These are phyloP conservation scores for Torulaspora quercuum DNA, from an alignment of 805 yeast species.

Conservation along the genomic window DNA sequence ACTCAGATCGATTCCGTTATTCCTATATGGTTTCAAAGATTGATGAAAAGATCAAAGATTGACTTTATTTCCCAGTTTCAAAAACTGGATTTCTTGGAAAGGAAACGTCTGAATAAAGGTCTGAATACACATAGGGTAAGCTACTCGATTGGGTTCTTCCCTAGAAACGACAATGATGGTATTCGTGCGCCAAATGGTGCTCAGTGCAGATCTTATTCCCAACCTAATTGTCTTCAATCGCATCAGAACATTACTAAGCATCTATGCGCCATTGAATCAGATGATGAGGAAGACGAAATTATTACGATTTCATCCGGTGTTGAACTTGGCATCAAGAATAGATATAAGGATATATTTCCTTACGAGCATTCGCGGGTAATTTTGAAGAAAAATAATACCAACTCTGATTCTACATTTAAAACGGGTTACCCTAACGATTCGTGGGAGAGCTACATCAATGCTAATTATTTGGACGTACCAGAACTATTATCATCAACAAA, in stretches of 20 bases:
- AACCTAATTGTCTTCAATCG: conserved; percentile 16
- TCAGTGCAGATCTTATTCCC: conserved; percentile 26
- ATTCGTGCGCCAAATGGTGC: background rate
- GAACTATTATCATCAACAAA: conserved; percentile 13
- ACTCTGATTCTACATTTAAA: conserved; percentile 1
- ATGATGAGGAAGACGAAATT: conserved; percentile 24
- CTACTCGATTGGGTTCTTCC: conserved; percentile 56
- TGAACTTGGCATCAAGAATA: conserved; percentile 73
- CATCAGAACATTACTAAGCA: conserved; percentile 7
- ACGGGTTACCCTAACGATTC: conserved; percentile 23
- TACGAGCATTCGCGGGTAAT: conserved; percentile 82
- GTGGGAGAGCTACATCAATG: conserved; percentile 72
- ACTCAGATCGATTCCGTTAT: conserved; percentile 31
- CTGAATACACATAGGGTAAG: conserved; percentile 16
- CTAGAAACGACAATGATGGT: conserved; percentile 48
- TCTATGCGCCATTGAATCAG: conserved; percentile 17
- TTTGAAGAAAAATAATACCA: conserved; percentile 34
- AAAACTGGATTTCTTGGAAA: conserved; percentile 65
- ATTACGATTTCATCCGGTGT: conserved; percentile 66
- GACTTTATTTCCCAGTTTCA: conserved; percentile 52
- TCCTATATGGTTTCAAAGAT: conserved; percentile 53
- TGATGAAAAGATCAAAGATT: conserved; percentile 28
- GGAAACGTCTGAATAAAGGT: conserved; percentile 53
- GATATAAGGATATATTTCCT: conserved; percentile 86
- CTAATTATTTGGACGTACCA: conserved; percentile 56